Conservation (phyloP, 352 stramenopile species). For the Phytophthora podocarpi region DNA sequence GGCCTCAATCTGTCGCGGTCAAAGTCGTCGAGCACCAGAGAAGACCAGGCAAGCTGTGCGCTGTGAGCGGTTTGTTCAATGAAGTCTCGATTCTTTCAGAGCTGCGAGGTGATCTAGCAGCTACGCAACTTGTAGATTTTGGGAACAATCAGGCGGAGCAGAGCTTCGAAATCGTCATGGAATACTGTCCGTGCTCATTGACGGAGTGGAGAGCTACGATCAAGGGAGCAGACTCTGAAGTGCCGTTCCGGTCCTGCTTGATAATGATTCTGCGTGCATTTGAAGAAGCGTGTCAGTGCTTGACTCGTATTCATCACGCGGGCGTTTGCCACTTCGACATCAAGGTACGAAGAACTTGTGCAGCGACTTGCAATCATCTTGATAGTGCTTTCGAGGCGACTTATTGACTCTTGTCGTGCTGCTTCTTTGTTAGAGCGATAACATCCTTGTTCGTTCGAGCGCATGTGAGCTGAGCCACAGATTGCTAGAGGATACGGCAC, state of each 20-base stretch:
- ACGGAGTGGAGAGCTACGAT: constrained; percentile 39
- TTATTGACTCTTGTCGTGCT: background rate
- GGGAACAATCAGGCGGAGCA: constrained; percentile 46
- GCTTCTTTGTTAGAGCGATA: constrained; percentile 62
- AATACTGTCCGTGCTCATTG: constrained; percentile 64
- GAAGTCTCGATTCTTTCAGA: constrained; percentile 58
- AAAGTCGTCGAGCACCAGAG: constrained; percentile 60
- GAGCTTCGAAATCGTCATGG: constrained; percentile 61
- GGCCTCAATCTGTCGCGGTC: constrained; percentile 36
- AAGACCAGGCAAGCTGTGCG: constrained; percentile 44
- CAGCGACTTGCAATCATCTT: no score
- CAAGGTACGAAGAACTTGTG: constrained; percentile 41
- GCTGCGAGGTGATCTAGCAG: constrained; percentile 50
- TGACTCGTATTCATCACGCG: constrained; percentile 48
- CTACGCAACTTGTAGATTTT: constrained; percentile 66
- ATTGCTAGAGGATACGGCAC: constrained; percentile 36
- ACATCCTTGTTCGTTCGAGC: constrained; percentile 57
- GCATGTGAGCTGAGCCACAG: constrained; percentile 37
- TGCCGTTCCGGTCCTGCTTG: constrained; percentile 48
- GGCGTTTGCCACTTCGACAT: constrained; percentile 71
- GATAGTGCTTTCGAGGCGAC: no score
- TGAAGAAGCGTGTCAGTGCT: constrained; percentile 36
- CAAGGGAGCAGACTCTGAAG: background rate
- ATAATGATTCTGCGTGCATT: constrained; percentile 54
- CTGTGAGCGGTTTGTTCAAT: constrained; percentile 52